Base-by-base conservation (phyloP, 2,329 filamentous ascomycete species). In the Cercospora zeae-maydis region DNA sequence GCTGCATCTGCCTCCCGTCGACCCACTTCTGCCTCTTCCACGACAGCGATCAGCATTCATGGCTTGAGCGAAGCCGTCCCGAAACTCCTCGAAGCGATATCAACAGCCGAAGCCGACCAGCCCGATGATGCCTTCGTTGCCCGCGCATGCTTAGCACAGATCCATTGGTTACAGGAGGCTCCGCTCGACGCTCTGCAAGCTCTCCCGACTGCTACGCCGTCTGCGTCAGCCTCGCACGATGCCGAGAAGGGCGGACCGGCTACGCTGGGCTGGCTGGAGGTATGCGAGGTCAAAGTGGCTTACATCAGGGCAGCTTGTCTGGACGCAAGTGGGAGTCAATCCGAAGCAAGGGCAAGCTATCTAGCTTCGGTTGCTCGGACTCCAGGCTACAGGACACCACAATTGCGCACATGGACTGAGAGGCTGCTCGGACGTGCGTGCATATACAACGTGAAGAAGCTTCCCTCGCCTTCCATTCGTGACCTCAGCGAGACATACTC, bases 111-210 rank as follows among this genome's bases (percentile, higher is more conserved):
- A 11, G 64, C 62, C 14, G 74, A 76, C 33, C 74, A 79, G 36
- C 71, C 76, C 45, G 77, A 80, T 71, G 86, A 88, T 72, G 76
- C 80, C 9, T 83, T 93, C 69, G 92, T 96, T 76, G 93, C 92
- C 33, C 88, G 86, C 64, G 87, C 95, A 57, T 95, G 91, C 75
- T 76, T 93, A 49, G 92, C 88, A 59, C 96, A 92, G 90, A 81
- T 96, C 70, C 87, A 96, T 73, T 96, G 90, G 61, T 79, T 96
- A 13, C 90, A 91, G 3, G 81, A 81, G 62, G 84, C 86, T 66
- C 81, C 91, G 56, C 82, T 83, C 52, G 79, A 81, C 49, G 82
- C 84, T 33, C 79, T 85, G 63, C 75, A 82, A 30, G 78, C 80
- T 39, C 75, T 87, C 60, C 81, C 69, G 6, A 34, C 62, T 24